These are phyloP conservation scores for Hemerocallis citrina DNA, from an alignment of 106 monocot species.

Conservation along the genomic window DNA sequence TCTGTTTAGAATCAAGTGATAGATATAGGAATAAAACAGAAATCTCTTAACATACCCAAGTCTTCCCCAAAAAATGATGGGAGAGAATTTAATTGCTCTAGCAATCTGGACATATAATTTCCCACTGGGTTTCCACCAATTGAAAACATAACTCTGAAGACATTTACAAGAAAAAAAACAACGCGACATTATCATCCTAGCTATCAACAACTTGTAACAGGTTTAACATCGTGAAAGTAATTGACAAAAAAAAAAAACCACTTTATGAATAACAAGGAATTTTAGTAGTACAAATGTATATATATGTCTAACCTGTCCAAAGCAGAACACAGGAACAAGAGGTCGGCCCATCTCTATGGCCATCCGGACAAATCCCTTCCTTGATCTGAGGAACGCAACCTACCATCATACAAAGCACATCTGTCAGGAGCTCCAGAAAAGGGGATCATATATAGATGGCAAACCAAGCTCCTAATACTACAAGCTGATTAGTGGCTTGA, in stretches of 20 bases:
- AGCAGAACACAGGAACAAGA: slow-evolving; percentile 89
- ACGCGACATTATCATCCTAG: too few species aligned
- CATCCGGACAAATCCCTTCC: slow-evolving; percentile 87
- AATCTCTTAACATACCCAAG: slow-evolving; percentile 31
- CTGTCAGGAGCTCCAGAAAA: background rate
- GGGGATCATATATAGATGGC: background rate
- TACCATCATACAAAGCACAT: slow-evolving; percentile 12
- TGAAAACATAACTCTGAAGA: slow-evolving; percentile 52
- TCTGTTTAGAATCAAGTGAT: too few species aligned
- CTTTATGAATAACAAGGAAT: background rate
- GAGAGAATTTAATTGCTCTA: slow-evolving; percentile 11
- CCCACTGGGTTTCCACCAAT: slow-evolving; percentile 75
- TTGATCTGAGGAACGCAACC: slow-evolving; percentile 83
- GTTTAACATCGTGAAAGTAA: too few species aligned
- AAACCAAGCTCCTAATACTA: background rate
- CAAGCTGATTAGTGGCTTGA: background rate
- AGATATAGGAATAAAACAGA: background rate
- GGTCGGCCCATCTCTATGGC: slow-evolving; percentile 86
- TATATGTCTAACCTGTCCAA: slow-evolving; percentile 69
- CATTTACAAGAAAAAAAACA: too few species aligned
- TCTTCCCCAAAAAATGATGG: slow-evolving; percentile 36
- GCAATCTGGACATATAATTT: slow-evolving; percentile 44
- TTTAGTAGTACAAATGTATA: background rate
- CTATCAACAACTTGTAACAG: too few species aligned
- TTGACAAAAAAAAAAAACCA: background rate